Evolutionary conservation across 108 stramenopile species (phyloP).

Genomic region (Nitzschia putrida): DNA sequence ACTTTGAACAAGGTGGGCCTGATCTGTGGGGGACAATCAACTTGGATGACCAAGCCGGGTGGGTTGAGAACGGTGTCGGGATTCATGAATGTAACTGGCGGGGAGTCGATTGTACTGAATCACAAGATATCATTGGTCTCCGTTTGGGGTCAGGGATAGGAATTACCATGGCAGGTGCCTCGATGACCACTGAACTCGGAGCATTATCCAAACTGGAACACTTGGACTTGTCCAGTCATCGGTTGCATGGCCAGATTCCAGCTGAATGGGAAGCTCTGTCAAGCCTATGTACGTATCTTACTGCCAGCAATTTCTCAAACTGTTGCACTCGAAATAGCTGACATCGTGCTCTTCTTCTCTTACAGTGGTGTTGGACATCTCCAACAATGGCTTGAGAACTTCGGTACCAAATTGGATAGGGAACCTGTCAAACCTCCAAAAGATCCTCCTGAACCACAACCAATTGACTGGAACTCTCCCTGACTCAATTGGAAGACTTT

Average conservation of each 20-base stretch:
- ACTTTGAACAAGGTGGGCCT: slow-evolving; percentile 36
- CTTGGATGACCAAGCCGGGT: slow-evolving; percentile 21
- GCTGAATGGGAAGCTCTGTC: slow-evolving; percentile 21
- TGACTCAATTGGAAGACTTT: slow-evolving; percentile 7
- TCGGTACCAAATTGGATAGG: slow-evolving; percentile 32
- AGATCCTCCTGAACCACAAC: slow-evolving; percentile 22
- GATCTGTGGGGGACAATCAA: slow-evolving; percentile 33
- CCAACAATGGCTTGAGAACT: slow-evolving; percentile 20
- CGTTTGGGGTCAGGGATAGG: slow-evolving; percentile 12
- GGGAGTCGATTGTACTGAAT: slow-evolving; percentile 26
- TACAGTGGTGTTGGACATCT: slow-evolving; percentile 19
- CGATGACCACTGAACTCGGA: slow-evolving; percentile 29
- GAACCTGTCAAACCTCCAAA: slow-evolving; percentile 10
- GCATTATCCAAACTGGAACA: slow-evolving; percentile 18
- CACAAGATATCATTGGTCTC: slow-evolving; percentile 15
- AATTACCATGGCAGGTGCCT: slow-evolving; percentile 19
- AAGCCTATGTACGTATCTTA: slow-evolving; percentile 17
- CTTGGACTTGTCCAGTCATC: slow-evolving; percentile 26
- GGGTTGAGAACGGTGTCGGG: slow-evolving; percentile 20
- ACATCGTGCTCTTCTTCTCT: background rate
- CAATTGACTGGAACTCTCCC: slow-evolving; percentile 22
- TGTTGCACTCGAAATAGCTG: background rate
- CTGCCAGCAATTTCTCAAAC: background rate
- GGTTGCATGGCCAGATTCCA: slow-evolving; percentile 29
- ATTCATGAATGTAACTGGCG: slow-evolving; percentile 40